These are phyloP conservation scores for Macroventuria anomochaeta DNA, from an alignment of 2,329 filamentous ascomycete species.

Conservation along the genomic window DNA sequence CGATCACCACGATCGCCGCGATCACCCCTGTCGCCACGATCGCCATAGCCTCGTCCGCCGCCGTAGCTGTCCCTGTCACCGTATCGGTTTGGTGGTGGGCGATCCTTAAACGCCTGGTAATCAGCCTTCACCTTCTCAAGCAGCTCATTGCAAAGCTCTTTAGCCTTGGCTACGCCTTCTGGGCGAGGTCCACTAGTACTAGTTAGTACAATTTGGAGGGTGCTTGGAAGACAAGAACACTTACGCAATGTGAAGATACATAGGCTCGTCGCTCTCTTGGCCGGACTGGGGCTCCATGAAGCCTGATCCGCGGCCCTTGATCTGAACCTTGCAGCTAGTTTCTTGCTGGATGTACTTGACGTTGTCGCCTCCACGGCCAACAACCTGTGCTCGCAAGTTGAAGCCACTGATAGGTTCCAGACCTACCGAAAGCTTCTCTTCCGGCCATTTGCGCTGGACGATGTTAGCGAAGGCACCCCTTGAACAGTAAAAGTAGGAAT, in stretches of 20 bases:
- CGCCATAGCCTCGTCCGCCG: conserved; percentile 50
- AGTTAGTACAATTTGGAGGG: conserved; percentile 19
- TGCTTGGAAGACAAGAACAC: conserved; percentile 40
- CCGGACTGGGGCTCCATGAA: conserved; percentile 91
- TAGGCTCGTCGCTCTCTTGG: conserved; percentile 89
- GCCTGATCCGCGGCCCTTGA: conserved; percentile 94
- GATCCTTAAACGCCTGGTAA: conserved; percentile 86
- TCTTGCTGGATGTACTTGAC: conserved; percentile 98
- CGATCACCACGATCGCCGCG: conserved; percentile 51
- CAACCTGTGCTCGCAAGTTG: conserved; percentile 94
- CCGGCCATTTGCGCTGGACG: conserved; percentile 92
- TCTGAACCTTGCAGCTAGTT: conserved; percentile 94
- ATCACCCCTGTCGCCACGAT: conserved; percentile 44
- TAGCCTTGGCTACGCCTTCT: conserved; percentile 83
- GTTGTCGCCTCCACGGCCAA: conserved; percentile 91
- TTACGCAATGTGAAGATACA: conserved; percentile 96
- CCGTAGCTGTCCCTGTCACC: conserved; percentile 51
- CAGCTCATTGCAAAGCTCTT: conserved; percentile 86
- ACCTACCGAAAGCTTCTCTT: conserved; percentile 89
- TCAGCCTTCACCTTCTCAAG: conserved; percentile 85
- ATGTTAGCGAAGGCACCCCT: conserved; percentile 31
- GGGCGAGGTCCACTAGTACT: conserved; percentile 78
- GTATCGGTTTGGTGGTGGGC: conserved; percentile 59
- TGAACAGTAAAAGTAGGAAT: background rate
- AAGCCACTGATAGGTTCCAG: conserved; percentile 93